Percentiles rank a stretch among this genome's conserved stretches.
phyloP scores from a whole-genome alignment of 2,329 filamentous ascomycete genomes.

The Aspergillaceae sp. region DNA sequence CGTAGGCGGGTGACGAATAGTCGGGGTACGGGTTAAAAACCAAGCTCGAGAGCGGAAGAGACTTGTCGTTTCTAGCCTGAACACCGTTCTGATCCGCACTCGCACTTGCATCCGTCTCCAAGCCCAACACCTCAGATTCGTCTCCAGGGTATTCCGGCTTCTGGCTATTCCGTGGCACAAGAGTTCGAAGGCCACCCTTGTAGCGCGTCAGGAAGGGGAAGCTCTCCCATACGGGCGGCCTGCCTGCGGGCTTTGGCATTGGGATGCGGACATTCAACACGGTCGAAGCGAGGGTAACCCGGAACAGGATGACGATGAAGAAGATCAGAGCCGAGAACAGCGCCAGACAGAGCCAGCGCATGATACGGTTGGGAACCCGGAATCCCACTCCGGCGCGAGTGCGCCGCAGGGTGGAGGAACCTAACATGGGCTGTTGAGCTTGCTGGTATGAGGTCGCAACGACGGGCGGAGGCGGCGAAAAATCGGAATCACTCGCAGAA shows the following conservation, averaged over 20 bases:
- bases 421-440: constrained; percentile 45
- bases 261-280: constrained; percentile 23
- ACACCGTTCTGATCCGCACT: constrained; percentile 18
- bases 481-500: constrained; percentile 12
- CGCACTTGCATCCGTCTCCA: constrained; percentile 24
- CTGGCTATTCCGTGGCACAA: constrained; percentile 60
- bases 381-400: constrained; percentile 39
- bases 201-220: constrained; percentile 83
- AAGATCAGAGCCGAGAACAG: constrained; percentile 62
- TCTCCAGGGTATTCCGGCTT: constrained; percentile 70
- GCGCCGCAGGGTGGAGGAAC: constrained; percentile 24
- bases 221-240: constrained; percentile 68
- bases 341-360: constrained; percentile 67
- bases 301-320: constrained; percentile 67
- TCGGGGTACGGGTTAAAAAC: constrained; percentile 62
- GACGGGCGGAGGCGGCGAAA: constrained; percentile 37
- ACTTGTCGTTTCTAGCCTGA: constrained; percentile 15
- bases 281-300: constrained; percentile 53
- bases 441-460: constrained; percentile 1
- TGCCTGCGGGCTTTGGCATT: constrained; percentile 51
- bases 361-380: constrained; percentile 61
- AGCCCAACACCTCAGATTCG: constrained; percentile 48
- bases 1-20: constrained; percentile 51
- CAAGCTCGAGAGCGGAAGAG: constrained; percentile 39
- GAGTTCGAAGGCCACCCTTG: constrained; percentile 71